Evolutionary conservation across 2,329 filamentous ascomycete genomes (phyloP).

Genomic region (Didymella arachidicola): DNA sequence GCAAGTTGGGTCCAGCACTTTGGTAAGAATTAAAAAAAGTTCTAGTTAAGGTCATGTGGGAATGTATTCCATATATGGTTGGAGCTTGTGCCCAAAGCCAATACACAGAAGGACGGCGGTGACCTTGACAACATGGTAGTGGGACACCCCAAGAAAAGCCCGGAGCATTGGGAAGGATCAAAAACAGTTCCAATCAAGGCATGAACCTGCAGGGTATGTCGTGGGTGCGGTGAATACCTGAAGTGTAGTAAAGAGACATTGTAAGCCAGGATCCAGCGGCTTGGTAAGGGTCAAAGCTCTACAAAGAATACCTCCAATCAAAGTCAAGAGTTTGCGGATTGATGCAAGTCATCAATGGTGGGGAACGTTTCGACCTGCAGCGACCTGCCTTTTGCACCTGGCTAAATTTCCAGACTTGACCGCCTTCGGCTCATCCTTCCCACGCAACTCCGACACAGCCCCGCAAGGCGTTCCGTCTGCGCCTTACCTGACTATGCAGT

Average conservation of each 20-base stretch:
- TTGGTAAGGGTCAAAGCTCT: not conserved
- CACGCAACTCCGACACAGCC: slow-evolving; percentile 2
- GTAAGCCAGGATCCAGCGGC: not conserved
- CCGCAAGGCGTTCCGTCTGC: slow-evolving; percentile 8
- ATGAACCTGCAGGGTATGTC: not conserved
- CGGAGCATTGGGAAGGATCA: not conserved
- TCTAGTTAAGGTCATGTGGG: not conserved
- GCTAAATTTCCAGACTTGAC: not conserved
- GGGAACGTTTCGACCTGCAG: not conserved
- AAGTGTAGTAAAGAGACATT: not conserved
- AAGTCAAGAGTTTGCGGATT: not conserved
- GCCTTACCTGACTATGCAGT: not conserved
- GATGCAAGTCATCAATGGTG: not conserved
- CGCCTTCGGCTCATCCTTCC: slow-evolving; percentile 1
- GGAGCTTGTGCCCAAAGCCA: slow-evolving; percentile 72
- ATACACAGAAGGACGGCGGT: slow-evolving; percentile 28
- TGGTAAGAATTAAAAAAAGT: not conserved
- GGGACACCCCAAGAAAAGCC: not conserved
- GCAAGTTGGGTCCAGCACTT: not conserved
- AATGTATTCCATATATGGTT: slow-evolving; percentile 67
- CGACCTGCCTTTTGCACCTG: not conserved
- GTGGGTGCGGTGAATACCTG: not conserved
- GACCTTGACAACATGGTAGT: slow-evolving; percentile 18
- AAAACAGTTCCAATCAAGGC: not conserved
- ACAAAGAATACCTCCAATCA: not conserved